Percentiles rank a stretch among this genome's conserved stretches.
These are phyloP conservation scores for Nemania abortiva DNA, from an alignment of 2,329 filamentous ascomycete genomes.

Conservation along the genomic window DNA sequence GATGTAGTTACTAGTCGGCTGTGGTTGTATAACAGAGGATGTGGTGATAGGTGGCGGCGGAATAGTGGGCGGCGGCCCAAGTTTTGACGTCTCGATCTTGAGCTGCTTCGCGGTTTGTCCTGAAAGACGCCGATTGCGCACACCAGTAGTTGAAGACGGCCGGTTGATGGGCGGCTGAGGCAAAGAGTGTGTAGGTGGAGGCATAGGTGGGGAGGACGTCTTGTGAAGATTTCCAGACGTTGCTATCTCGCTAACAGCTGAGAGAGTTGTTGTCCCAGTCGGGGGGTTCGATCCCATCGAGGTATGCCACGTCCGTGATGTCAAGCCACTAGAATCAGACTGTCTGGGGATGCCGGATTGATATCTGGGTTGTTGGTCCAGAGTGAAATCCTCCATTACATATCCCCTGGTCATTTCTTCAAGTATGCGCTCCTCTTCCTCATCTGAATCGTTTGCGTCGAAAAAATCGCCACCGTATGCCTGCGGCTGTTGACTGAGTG, in stretches of 20 bases:
- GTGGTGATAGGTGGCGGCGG: slow-evolving; percentile 44
- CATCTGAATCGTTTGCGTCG: slow-evolving; percentile 72
- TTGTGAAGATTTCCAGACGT: slow-evolving; percentile 43
- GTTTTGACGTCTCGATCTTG: slow-evolving; percentile 81
- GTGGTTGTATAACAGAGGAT: slow-evolving; percentile 44
- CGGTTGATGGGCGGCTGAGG: slow-evolving; percentile 58
- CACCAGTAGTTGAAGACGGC: slow-evolving; percentile 58
- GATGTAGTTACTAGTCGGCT: slow-evolving; percentile 53
- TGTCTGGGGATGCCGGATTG: slow-evolving; percentile 76
- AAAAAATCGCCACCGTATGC: slow-evolving; percentile 69
- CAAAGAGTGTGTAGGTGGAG: slow-evolving; percentile 63
- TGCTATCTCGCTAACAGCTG: slow-evolving; percentile 76
- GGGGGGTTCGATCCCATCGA: slow-evolving; percentile 80
- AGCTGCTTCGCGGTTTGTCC: slow-evolving; percentile 84
- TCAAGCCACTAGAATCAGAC: slow-evolving; percentile 83
- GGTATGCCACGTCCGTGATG: slow-evolving; percentile 84
- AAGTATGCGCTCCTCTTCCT: slow-evolving; percentile 82
- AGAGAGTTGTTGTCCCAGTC: slow-evolving; percentile 74
- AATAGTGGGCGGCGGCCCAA: slow-evolving; percentile 46
- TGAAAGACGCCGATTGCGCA: slow-evolving; percentile 82
- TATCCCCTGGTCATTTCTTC: slow-evolving; percentile 91
- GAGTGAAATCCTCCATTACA: slow-evolving; percentile 84
- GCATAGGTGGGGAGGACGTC: slow-evolving; percentile 51
- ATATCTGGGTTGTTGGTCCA: slow-evolving; percentile 73
- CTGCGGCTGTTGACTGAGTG: slow-evolving; percentile 59